Evolutionary conservation across 2,329 filamentous ascomycete species (phyloP).

Genomic region (Monosporascus sp.): DNA sequence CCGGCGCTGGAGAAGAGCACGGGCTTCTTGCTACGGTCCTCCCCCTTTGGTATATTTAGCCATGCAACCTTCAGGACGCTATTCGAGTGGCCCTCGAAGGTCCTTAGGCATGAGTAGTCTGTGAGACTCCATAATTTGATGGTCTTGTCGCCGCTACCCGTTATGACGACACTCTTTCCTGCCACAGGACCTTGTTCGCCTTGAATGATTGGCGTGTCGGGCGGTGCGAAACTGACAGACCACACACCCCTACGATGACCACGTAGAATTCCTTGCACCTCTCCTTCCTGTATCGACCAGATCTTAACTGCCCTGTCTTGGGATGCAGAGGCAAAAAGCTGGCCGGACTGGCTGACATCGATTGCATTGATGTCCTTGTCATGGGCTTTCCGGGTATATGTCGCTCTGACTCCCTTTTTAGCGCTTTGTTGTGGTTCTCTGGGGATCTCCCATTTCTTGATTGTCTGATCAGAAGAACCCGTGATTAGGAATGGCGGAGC

Average conservation of each 20-base stretch:
- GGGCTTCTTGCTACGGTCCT: slow-evolving; percentile 51
- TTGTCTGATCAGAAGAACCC: slow-evolving; percentile 89
- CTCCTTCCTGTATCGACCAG: slow-evolving; percentile 85
- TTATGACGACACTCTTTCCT: slow-evolving; percentile 76
- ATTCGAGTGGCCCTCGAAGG: slow-evolving; percentile 94
- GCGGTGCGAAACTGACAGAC: slow-evolving; percentile 86
- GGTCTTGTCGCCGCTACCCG: slow-evolving; percentile 92
- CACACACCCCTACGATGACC: slow-evolving; percentile 95
- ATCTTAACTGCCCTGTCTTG: slow-evolving; percentile 97
- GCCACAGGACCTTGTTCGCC: slow-evolving; percentile 67
- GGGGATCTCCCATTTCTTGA: slow-evolving; percentile 88
- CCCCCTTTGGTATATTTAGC: slow-evolving; percentile 54
- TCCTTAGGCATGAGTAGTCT: slow-evolving; percentile 88
- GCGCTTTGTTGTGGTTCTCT: slow-evolving; percentile 41
- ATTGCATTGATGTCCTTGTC: slow-evolving; percentile 99
- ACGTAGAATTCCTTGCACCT: slow-evolving; percentile 82
- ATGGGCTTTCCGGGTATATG: slow-evolving; percentile 90
- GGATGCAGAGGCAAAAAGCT: slow-evolving; percentile 91
- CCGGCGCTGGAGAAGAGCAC: slow-evolving; percentile 79
- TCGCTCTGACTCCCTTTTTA: slow-evolving; percentile 56
- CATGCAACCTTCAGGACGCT: slow-evolving; percentile 91
- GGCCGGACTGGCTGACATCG: slow-evolving; percentile 66
- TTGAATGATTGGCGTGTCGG: slow-evolving; percentile 66
- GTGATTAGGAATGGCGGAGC: slow-evolving; percentile 83
- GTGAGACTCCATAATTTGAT: slow-evolving; percentile 90